Evolutionary conservation across 2,329 filamentous ascomycete genomes (phyloP), one percentile per base, ranked within the genome.

Genomic region (Cladophialophora carrionii): DNA sequence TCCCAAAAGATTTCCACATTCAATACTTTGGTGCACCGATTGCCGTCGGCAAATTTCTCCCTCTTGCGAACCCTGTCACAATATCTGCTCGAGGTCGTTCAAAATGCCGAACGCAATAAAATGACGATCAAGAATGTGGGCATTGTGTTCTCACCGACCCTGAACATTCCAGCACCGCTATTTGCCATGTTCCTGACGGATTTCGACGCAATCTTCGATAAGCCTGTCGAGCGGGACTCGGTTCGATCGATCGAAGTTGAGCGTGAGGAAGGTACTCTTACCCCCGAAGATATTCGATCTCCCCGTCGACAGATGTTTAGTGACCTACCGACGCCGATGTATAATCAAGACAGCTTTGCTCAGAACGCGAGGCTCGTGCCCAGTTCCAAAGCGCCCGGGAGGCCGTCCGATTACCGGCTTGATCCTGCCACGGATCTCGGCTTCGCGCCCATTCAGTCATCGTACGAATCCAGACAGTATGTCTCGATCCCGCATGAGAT

Each of bases 121-220:
- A 99, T 99, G 95, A 97, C 91, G 10, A 91, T 97, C 60, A 88
- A 94, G 70, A 99, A 99, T 74, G 91, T 99, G 61, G 94, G 95
- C 69, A 98, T 99, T 72, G 94, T 99, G 63, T 99, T 99, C 77
- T 96, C 95, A 17, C 95, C 95, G 0, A 98, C 95, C 0, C 84
- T 99, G 61, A 98, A 98, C 76, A 96, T 99, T 51, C 94, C 95
- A 0, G 92, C 92, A 0, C 93, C 94, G 0, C 89, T 99, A 10
- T 97, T 99, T 76, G 92, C 93, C 3, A 85, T 96, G 76, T 95
- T 99, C 77, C 83, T 99, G 64, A 93, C 95, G 69, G 93, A 98
- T 73, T 97, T 92, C 74, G 85, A 90, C 68, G 85, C 84, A 49
- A 94, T 99, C 55, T 99, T 98, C 74, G 89, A 90, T 22, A 82